Base-by-base conservation (phyloP, 495 filamentous ascomycete species). In the Talaromyces wortmannii region DNA sequence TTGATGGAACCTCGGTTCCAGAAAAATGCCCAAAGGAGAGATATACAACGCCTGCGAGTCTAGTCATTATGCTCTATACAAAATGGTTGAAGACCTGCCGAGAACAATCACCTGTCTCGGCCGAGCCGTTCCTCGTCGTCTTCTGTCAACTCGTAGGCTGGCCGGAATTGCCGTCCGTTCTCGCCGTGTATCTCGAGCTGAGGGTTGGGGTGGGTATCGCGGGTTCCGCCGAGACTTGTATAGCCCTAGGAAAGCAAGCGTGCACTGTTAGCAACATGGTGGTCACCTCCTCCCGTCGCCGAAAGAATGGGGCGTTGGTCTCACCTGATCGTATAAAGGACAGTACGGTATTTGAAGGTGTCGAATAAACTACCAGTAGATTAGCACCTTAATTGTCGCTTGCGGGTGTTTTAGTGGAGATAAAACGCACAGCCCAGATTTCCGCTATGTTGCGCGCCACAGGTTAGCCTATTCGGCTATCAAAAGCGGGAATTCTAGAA, bases 401-500 rank as follows among this genome's bases (percentile, higher is more conserved):
- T 23, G 33, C 31, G 10, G 29, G 32, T 15, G 7, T 12, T 7
- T 3, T 42, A 47, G 52, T 15, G 23, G 48, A 52, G 15, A 6
- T 3, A 31, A 46, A 40, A 83, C 85, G 71, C 59, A 87, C 86
- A 5, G 85, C 80, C 95, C 94, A 96, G 55, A 98, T 91, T 68
- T 97, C 92, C 13, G 83, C 83, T 71, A 97, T 97, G 67, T 92
- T 88, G 92, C 94, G 97, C 65, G 97, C 94, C 52, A 45, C 31
- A 3, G 5, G 29, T 53, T 46, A 53, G 52, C 43, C 23, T 23
- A 23, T 23, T 23, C 23, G 23, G 23, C 23, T 23, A 23, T 23
- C 4, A 23, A 23, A 23, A 23, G 23, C 23, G 23, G 23, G 4
- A 23, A 23, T 23, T 1, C 23, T 23, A 23, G 10, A 43, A 52